These are phyloP conservation scores for Fusarium gaditjirri DNA, from an alignment of 2,329 filamentous ascomycete genomes.

Conservation along the genomic window DNA sequence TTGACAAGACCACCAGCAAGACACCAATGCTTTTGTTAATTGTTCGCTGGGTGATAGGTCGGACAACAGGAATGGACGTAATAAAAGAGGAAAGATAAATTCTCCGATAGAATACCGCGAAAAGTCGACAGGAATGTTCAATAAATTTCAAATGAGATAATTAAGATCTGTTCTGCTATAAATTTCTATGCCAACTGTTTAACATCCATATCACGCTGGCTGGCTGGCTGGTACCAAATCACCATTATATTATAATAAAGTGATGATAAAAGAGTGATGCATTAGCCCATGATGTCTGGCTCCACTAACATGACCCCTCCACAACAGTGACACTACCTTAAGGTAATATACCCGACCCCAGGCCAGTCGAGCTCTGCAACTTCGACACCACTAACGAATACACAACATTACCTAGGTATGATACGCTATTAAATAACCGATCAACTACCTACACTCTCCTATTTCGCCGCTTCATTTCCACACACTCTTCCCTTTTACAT, in stretches of 20 bases:
- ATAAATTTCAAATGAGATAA: neutral
- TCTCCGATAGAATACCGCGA: neutral
- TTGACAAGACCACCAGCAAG: constrained; percentile 7
- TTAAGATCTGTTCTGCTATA: neutral
- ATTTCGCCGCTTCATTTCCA: constrained; percentile 26
- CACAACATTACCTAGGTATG: neutral
- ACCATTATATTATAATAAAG: neutral
- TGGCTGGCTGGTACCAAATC: neutral
- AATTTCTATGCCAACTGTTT: neutral
- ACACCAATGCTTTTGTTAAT: neutral
- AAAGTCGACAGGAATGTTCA: neutral
- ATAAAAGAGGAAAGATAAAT: neutral
- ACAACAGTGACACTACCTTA: neutral
- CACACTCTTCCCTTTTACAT: neutral
- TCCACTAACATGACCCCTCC: constrained; percentile 12
- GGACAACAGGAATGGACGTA: neutral
- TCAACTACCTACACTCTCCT: neutral
- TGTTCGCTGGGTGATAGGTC: neutral
- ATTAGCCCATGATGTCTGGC: neutral
- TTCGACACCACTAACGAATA: neutral
- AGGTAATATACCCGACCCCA: neutral
- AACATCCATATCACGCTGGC: neutral
- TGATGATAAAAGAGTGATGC: neutral
- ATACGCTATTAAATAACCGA: constrained; percentile 6
- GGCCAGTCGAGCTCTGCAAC: neutral